phyloP scores from a whole-genome alignment of 306 rosid species.

The Citrullus colocynthis region DNA sequence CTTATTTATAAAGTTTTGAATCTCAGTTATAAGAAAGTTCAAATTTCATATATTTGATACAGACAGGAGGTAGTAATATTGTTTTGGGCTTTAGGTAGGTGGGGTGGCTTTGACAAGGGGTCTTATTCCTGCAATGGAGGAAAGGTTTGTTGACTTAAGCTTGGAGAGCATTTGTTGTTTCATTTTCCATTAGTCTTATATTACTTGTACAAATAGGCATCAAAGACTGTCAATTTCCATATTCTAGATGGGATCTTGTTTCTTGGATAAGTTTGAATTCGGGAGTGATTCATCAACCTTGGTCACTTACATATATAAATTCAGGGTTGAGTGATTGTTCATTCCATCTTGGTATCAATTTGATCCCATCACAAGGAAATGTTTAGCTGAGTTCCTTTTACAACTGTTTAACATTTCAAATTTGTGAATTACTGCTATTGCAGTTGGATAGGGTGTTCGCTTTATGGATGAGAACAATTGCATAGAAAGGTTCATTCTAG shows the following conservation, averaged over 20 bases:
- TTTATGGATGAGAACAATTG: neutral
- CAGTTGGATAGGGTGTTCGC: neutral
- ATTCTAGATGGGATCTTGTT: neutral
- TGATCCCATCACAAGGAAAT: neutral
- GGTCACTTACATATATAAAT: neutral
- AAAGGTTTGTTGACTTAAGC: slow-evolving; percentile 47
- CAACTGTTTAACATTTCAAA: neutral
- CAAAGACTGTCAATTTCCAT: neutral
- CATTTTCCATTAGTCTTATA: neutral
- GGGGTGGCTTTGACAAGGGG: slow-evolving; percentile 85
- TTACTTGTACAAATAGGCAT: neutral
- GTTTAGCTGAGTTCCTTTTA: neutral
- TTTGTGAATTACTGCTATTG: neutral
- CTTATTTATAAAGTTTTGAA: slow-evolving; percentile 1
- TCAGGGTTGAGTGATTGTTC: neutral
- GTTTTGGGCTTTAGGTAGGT: slow-evolving; percentile 52
- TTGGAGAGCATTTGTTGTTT: neutral
- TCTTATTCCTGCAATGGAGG: slow-evolving; percentile 80
- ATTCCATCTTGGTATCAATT: neutral
- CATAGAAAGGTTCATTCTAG: neutral
- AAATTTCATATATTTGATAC: slow-evolving; percentile 5
- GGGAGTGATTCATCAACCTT: neutral
- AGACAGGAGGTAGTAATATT: slow-evolving; percentile 18
- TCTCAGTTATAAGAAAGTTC: neutral
- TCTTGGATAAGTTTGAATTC: neutral